Percentiles rank a stretch among this genome's conserved stretches.
Conservation (phyloP, 345 rosid species). For the Gossypium anomalum region DNA sequence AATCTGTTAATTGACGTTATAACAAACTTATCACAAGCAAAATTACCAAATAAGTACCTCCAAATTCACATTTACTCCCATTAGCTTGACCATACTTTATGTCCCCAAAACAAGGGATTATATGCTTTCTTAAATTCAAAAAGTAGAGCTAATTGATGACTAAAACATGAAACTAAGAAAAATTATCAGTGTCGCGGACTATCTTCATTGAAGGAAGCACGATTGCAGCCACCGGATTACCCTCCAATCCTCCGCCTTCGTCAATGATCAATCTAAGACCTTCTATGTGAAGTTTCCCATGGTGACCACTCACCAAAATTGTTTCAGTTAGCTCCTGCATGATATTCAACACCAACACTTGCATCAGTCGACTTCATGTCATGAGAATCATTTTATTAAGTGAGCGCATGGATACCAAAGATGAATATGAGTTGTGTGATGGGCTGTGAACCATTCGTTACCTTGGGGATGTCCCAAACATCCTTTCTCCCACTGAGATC, state of each 20-base stretch:
- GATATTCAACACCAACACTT: slow-evolving; percentile 9
- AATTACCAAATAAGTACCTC: not conserved
- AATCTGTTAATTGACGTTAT: too few species aligned
- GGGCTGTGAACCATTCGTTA: slow-evolving; percentile 20
- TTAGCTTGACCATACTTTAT: not conserved
- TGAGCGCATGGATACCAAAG: not conserved
- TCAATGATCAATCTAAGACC: slow-evolving; percentile 77
- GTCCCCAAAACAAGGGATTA: not conserved
- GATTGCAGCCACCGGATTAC: slow-evolving; percentile 73
- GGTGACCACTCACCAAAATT: slow-evolving; percentile 76
- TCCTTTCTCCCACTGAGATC: slow-evolving; percentile 60
- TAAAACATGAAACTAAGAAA: slow-evolving; percentile 18
- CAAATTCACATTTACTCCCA: not conserved
- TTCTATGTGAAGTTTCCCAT: slow-evolving; percentile 71
- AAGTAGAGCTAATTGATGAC: not conserved
- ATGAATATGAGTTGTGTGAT: not conserved
- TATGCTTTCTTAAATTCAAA: not conserved
- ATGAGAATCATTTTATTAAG: not conserved
- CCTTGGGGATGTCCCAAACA: slow-evolving; percentile 84
- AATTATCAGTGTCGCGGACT: slow-evolving; percentile 50
- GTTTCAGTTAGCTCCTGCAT: slow-evolving; percentile 41
- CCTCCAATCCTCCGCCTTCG: slow-evolving; percentile 69
- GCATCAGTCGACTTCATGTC: slow-evolving; percentile 21
- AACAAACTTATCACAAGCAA: not conserved
- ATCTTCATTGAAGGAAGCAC: slow-evolving; percentile 68